A percentile compares a stretch with the other conserved stretches of the same genome.
phyloP scores from a whole-genome alignment of 169 alveolate species.

The Cryptosporidium meleagridis region DNA sequence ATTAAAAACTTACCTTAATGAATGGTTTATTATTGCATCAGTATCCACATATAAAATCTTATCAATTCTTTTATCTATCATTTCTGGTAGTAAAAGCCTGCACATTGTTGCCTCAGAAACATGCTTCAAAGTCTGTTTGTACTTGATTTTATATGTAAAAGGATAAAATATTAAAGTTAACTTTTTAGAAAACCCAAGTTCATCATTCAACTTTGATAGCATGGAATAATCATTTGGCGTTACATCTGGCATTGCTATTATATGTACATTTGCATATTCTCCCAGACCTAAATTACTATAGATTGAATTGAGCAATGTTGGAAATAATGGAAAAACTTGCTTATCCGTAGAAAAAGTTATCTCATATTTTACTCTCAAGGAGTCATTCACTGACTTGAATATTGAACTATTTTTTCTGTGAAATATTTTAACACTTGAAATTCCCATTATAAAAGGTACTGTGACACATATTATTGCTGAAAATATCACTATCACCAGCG shows the following conservation, averaged over 20 bases:
- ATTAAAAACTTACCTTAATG: constrained; percentile 50
- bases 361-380: constrained; percentile 3
- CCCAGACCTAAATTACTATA: constrained; percentile 8
- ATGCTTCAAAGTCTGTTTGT: constrained; percentile 61
- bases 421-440: constrained; percentile 49
- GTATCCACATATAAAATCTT: constrained; percentile 69
- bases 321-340: constrained; percentile 50
- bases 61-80: constrained; percentile 32
- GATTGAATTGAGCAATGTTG: constrained; percentile 61
- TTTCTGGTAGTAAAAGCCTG: constrained; percentile 50
- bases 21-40: constrained; percentile 44
- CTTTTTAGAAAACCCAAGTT: constrained; percentile 36
- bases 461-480: constrained; percentile 39
- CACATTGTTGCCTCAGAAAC: constrained; percentile 76
- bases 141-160: constrained; percentile 40
- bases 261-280: constrained; percentile 52
- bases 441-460: constrained; percentile 47
- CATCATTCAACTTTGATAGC: background rate
- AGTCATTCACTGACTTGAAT: constrained; percentile 30
- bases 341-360: constrained; percentile 57
- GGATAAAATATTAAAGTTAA: constrained; percentile 52
- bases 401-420: constrained; percentile 17
- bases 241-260: constrained; percentile 66
- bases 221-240: constrained; percentile 12
- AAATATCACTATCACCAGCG: constrained; percentile 24